Evolutionary conservation across 371 early-diverging fungal genomes (phyloP).

Genomic region (Rhizopus sp.): DNA sequence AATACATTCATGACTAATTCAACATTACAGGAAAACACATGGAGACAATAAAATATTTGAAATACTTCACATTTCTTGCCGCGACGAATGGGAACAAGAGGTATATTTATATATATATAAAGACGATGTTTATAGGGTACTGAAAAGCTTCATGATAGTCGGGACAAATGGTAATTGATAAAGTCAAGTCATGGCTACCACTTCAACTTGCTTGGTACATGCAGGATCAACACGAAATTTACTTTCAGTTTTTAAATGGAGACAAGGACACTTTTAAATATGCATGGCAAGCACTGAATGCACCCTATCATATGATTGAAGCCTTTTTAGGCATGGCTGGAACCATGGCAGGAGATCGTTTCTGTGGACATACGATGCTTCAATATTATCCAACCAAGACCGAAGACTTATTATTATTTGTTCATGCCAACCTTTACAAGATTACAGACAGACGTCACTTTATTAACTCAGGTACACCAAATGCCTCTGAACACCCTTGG

Average conservation of each 20-base stretch:
- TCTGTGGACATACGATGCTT: conserved; percentile 51
- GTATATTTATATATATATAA: conserved; percentile 13
- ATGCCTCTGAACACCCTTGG: conserved; percentile 37
- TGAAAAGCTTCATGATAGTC: conserved; percentile 22
- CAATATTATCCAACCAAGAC: conserved; percentile 32
- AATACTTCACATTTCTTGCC: conserved; percentile 34
- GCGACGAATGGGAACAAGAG: conserved; percentile 54
- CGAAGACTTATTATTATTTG: conserved; percentile 28
- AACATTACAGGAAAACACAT: conserved; percentile 42
- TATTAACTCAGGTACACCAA: conserved; percentile 8
- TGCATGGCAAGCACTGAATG: conserved; percentile 45
- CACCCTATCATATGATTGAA: conserved; percentile 39
- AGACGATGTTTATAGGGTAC: neutral
- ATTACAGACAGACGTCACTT: conserved; percentile 36
- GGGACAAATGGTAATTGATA: conserved; percentile 50
- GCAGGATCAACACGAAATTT: conserved; percentile 42
- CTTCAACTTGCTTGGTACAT: conserved; percentile 48
- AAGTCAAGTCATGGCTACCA: conserved; percentile 37
- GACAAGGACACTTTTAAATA: conserved; percentile 53
- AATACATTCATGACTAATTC: neutral
- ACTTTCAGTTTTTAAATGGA: conserved; percentile 49
- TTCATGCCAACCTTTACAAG: conserved; percentile 47
- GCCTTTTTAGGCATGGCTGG: conserved; percentile 50
- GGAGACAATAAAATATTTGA: conserved; percentile 46
- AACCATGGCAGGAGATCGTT: conserved; percentile 26